Percentiles rank a stretch among this genome's conserved stretches.
These are phyloP conservation scores for Gracilariopsis chorda DNA, from an alignment of 23 red algal genomes.

Conservation along the genomic window DNA sequence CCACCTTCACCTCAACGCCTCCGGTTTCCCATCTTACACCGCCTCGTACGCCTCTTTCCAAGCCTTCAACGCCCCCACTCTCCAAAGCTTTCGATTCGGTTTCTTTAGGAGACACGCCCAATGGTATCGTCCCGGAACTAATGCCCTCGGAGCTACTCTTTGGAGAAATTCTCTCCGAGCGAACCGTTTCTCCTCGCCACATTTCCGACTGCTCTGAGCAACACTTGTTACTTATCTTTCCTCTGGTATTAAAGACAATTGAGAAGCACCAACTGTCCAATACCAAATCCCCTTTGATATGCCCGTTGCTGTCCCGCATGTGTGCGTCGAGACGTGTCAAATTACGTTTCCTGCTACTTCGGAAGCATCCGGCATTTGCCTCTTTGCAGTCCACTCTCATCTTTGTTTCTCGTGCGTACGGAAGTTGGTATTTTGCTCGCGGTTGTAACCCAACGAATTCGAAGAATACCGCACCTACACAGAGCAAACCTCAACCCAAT, in stretches of 20 bases:
- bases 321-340: background rate
- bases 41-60: no score
- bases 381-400: background rate
- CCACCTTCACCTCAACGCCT: no score
- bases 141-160: background rate
- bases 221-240: background rate
- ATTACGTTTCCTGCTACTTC: constrained; percentile 23
- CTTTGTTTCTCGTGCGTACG: constrained; percentile 22
- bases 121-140: no score
- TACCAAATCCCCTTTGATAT: background rate
- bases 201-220: background rate
- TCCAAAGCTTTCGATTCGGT: no score
- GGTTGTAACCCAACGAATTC: background rate
- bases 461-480: background rate
- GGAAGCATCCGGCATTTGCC: background rate
- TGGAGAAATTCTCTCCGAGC: background rate
- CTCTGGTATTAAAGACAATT: background rate
- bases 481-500: background rate
- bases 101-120: no score
- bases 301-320: background rate
- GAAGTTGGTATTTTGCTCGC: background rate
- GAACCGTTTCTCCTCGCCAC: background rate
- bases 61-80: no score
- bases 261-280: background rate
- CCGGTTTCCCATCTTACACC: no score